Base-by-base conservation (phyloP, 495 filamentous ascomycete genomes). In the Sporormia fimetaria region DNA sequence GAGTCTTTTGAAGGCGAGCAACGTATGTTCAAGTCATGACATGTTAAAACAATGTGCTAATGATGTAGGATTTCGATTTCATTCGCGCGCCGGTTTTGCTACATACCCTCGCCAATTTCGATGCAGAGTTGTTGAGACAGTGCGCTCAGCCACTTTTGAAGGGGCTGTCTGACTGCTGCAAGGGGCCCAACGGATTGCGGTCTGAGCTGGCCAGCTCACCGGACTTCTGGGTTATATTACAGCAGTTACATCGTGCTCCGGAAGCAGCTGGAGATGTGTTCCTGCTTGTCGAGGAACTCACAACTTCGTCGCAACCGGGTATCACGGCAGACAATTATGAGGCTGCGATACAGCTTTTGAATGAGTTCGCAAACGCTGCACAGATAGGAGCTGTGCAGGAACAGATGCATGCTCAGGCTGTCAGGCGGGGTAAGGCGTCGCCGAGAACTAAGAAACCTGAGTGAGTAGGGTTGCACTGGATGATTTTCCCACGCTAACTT, bases 271-370 rank as follows among this genome's bases (percentile, higher is more conserved):
- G 78, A 0, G 69, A 75, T 9, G 86, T 93, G 4, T 95, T 94
- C 57, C 75, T 81, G 25, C 76, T 96, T 8, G 68, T 94, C 1
- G 77, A 87, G 52, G 68, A 67, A 21, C 76, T 87, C 37, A 71
- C 80, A 7, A 69, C 77, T 11, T 60, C 57, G 18, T 63, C 68
- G 14, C 76, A 78, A 11, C 73, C 79, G 10, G 83, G 85, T 4
- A 78, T 98, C 18, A 88, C 85, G 16, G 81, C 84, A 6, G 92
- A 99, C 54, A 99, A 99, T 52, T 96, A 96, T 52, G 87, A 94
- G 51, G 76, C 81, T 15, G 78, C 78, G 2, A 74, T 96, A 20
- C 67, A 71, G 8, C 67, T 99, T 32, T 71, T 95, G 27, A 93
- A 93, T 50, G 82, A 87, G 33, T 96, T 94, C 61, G 82, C 88